Percentiles rank a stretch among this genome's conserved stretches.
Evolutionary conservation across 148 eudicot species (phyloP).

Genomic region (Vaccinium darrowii): DNA sequence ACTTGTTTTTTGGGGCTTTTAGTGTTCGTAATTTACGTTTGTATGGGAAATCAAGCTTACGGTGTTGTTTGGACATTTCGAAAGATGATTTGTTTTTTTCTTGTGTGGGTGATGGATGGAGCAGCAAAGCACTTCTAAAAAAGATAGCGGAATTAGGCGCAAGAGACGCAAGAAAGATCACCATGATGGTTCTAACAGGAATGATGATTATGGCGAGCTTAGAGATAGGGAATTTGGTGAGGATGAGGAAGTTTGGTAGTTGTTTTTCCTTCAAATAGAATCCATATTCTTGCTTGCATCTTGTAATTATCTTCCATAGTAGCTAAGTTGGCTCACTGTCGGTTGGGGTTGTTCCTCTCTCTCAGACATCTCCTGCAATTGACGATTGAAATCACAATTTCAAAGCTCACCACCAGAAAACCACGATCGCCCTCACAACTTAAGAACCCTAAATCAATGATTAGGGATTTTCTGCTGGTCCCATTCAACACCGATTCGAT

Average conservation of each 20-base stretch:
- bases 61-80: not conserved
- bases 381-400: no score
- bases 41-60: not conserved
- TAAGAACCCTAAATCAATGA: no score
- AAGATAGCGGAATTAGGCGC: constrained; percentile 58
- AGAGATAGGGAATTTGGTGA: constrained; percentile 64
- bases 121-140: constrained; percentile 41
- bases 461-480: no score
- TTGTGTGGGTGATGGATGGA: constrained; percentile 32
- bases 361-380: no score
- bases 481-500: no score
- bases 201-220: constrained; percentile 49
- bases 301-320: constrained; percentile 10
- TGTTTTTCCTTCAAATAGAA: not conserved
- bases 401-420: no score
- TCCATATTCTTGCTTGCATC: not conserved
- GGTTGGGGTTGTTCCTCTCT: no score
- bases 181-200: constrained; percentile 50
- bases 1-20: not conserved
- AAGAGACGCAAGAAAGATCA: constrained; percentile 71
- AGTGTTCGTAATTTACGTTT: not conserved
- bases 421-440: no score
- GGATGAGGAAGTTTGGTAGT: constrained; percentile 42
- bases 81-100: not conserved
- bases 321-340: not conserved